phyloP scores from a whole-genome alignment of 2,329 filamentous ascomycete species.

The Sordariomycetes sp. region DNA sequence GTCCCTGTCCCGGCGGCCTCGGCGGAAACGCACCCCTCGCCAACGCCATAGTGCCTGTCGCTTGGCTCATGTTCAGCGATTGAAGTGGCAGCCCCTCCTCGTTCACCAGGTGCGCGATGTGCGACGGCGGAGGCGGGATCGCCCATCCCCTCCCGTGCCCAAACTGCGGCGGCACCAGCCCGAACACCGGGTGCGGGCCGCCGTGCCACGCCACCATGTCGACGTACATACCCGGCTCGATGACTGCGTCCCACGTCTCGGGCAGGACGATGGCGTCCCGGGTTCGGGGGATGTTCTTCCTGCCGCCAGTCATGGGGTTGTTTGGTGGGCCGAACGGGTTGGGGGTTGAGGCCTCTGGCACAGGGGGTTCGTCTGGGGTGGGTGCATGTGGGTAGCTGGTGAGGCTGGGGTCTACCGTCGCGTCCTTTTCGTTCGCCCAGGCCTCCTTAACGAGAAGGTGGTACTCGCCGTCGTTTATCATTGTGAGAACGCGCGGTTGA shows the following conservation, averaged over 20 bases:
- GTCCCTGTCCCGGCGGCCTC: background rate
- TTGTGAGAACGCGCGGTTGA: conserved; percentile 4
- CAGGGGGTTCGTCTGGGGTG: background rate
- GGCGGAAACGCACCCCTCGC: background rate
- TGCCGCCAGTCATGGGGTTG: background rate
- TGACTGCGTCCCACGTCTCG: conserved; percentile 9
- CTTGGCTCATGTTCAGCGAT: background rate
- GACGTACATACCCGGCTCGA: conserved; percentile 10
- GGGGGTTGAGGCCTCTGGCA: background rate
- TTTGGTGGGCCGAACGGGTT: background rate
- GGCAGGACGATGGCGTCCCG: conserved; percentile 6
- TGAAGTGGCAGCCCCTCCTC: background rate
- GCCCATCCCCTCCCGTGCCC: background rate
- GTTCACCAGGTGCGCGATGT: background rate
- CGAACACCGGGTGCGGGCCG: background rate
- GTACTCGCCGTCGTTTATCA: conserved; percentile 7
- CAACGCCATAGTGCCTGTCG: background rate
- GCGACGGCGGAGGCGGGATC: background rate
- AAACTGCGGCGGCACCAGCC: background rate
- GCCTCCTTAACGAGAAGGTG: conserved; percentile 5
- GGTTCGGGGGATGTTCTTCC: background rate
- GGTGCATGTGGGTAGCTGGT: conserved; percentile 5
- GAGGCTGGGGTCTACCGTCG: conserved; percentile 6
- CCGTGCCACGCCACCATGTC: conserved; percentile 8
- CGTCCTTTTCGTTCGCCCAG: conserved; percentile 3